Percentiles rank a stretch among this genome's conserved stretches.
These are phyloP conservation scores for Camptophora hylomeconis DNA, from an alignment of 2,329 filamentous ascomycete genomes.

Conservation along the genomic window DNA sequence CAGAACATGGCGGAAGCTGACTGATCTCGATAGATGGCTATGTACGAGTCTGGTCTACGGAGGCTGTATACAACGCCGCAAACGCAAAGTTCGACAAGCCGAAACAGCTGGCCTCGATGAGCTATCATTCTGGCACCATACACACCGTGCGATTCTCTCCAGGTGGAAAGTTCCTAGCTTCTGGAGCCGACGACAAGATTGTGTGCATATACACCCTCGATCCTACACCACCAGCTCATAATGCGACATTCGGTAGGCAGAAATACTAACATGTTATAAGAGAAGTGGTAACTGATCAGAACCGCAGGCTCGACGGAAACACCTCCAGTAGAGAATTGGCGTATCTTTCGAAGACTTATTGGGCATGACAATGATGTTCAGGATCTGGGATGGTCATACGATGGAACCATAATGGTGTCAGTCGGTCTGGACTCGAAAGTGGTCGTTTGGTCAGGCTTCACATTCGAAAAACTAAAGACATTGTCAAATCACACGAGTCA, in stretches of 20 bases:
- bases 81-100: slow-evolving; percentile 62
- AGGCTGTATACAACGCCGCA: slow-evolving; percentile 73
- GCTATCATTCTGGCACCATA: slow-evolving; percentile 94
- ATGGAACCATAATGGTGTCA: slow-evolving; percentile 89
- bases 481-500: slow-evolving; percentile 88
- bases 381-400: slow-evolving; percentile 91
- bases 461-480: slow-evolving; percentile 95
- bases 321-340: slow-evolving; percentile 94
- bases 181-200: slow-evolving; percentile 95
- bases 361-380: slow-evolving; percentile 98
- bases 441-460: slow-evolving; percentile 95
- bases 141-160: slow-evolving; percentile 94
- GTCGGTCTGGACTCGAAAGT: slow-evolving; percentile 96
- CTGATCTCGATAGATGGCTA: slow-evolving; percentile 58
- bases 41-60: slow-evolving; percentile 94
- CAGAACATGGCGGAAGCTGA: slow-evolving; percentile 5
- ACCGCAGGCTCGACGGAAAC: slow-evolving; percentile 64
- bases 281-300: slow-evolving; percentile 10
- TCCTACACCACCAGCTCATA: slow-evolving; percentile 61
- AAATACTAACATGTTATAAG: slow-evolving; percentile 1
- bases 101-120: slow-evolving; percentile 93
- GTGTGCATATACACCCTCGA: slow-evolving; percentile 94
- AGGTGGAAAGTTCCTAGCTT: slow-evolving; percentile 88
- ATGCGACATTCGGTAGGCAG: slow-evolving; percentile 62
- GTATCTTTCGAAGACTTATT: slow-evolving; percentile 81